These are phyloP conservation scores for Solanum chilense DNA, from an alignment of 257 asterid species.

Conservation along the genomic window DNA sequence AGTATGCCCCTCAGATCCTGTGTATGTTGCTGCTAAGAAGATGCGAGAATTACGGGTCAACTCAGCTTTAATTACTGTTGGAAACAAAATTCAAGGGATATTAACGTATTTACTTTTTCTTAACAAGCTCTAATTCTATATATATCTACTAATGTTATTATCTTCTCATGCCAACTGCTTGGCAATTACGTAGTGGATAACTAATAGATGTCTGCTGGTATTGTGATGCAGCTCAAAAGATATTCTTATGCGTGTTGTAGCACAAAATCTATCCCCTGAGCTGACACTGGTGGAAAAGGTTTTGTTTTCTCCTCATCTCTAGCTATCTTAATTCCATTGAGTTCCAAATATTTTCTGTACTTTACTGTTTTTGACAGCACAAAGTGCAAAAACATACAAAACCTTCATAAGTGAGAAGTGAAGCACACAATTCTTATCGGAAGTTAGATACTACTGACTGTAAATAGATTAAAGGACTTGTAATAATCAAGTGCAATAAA, in stretches of 20 bases:
- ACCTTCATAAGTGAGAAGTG: background rate
- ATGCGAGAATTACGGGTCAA: slow-evolving; percentile 84
- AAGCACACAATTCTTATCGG: background rate
- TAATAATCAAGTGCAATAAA: background rate
- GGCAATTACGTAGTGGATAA: background rate
- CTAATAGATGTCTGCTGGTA: slow-evolving; percentile 18
- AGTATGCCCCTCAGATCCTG: slow-evolving; percentile 68
- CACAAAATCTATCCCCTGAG: slow-evolving; percentile 83
- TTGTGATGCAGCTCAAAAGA: slow-evolving; percentile 66
- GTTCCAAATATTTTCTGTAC: background rate
- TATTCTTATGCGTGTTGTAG: slow-evolving; percentile 84
- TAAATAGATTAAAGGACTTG: background rate
- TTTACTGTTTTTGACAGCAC: background rate
- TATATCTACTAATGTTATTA: background rate
- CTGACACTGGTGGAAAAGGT: slow-evolving; percentile 91
- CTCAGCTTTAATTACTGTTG: slow-evolving; percentile 58
- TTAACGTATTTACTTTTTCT: slow-evolving; percentile 51
- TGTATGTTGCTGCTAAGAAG: slow-evolving; percentile 79
- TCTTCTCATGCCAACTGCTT: background rate
- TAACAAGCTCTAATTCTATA: background rate
- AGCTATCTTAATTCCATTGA: background rate
- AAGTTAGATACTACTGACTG: background rate
- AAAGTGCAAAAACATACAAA: background rate
- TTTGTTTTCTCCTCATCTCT: background rate
- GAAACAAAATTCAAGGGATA: slow-evolving; percentile 78